Base-by-base conservation (phyloP, 208 protist species). In the Leishmania major region DNA sequence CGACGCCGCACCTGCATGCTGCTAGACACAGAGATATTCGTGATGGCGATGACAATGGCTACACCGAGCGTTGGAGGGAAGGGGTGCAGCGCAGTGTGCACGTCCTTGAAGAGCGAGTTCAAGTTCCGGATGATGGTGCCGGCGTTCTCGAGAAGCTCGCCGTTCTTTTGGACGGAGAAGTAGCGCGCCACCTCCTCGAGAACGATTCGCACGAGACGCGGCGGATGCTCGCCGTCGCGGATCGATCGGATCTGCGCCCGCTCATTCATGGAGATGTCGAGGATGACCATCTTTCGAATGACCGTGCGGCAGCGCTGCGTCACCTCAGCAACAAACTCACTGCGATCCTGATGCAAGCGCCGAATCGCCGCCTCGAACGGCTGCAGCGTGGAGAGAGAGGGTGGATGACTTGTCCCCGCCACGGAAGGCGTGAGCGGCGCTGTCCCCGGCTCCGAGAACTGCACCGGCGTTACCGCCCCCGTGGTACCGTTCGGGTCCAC, bases 11-110 rank as follows among this genome's bases (percentile, higher is more conserved):
- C 92, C 91, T 89, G 93, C 60, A 94, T 91, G 88, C 91, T 95
- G 86, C 95, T 98, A 57, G 91, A 92, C 37, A 98, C 93, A 35
- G 95, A 94, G 78, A 98, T 95, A 62, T 88, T 87, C 59, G 88
- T 96, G 80, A 98, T 96, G 43, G 90, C 85, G 75, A 88, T 87
- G 35, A 97, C 92, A 43, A 98, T 92, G 35, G 93, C 91, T 25
- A 94, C 81, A 17, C 90, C 92, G 15, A 98, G 85, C 37, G 87
- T 22, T 3, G 89, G 73, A 5, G 93, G 92, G 19, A 97, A 89
- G 5, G 92, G 94, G 31, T 80, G 47, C 69, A 97, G 76, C 1
- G 90, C 74, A 51, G 88, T 80, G 53, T 96, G 89, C 57, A 97
- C 87, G 66, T 91, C 81, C 45, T 84, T 76, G 47, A 96, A 93